phyloP scores from a whole-genome alignment of 2,329 filamentous ascomycete species.

The Ophiostoma perfectum region DNA sequence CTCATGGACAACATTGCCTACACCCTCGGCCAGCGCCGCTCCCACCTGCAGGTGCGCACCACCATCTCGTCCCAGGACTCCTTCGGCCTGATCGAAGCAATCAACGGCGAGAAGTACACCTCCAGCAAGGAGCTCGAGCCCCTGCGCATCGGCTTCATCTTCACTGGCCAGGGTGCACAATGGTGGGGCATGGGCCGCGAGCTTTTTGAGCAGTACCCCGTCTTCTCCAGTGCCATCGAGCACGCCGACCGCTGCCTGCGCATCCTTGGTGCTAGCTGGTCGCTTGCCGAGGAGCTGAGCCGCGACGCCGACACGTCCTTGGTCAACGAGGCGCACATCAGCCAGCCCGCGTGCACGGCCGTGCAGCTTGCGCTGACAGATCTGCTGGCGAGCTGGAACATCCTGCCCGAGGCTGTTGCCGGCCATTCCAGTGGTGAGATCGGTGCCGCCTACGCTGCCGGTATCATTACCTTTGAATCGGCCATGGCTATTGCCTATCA shows the following conservation, averaged over 20 bases:
- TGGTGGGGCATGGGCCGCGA: slow-evolving; percentile 33
- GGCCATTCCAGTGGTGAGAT: slow-evolving; percentile 44
- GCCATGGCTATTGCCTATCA: slow-evolving; percentile 40
- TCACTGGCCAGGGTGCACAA: slow-evolving; percentile 25
- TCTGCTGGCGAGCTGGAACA: slow-evolving; percentile 29
- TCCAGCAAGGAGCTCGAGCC: slow-evolving; percentile 19
- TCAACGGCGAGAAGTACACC: slow-evolving; percentile 16
- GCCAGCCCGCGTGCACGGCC: slow-evolving; percentile 50
- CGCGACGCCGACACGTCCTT: slow-evolving; percentile 19
- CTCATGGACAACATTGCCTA: slow-evolving; percentile 31
- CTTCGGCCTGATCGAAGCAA: slow-evolving; percentile 31
- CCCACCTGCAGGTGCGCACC: slow-evolving; percentile 25
- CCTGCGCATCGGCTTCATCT: slow-evolving; percentile 21
- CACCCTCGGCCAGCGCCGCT: slow-evolving; percentile 33
- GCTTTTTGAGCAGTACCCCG: slow-evolving; percentile 25
- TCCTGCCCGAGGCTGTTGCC: slow-evolving; percentile 33
- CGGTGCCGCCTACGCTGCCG: slow-evolving; percentile 41
- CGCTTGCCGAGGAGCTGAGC: slow-evolving; percentile 22
- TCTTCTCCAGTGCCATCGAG: slow-evolving; percentile 15
- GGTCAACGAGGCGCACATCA: slow-evolving; percentile 35
- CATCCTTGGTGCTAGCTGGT: slow-evolving; percentile 23
- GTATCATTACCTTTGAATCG: slow-evolving; percentile 33
- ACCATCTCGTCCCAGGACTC: slow-evolving; percentile 20
- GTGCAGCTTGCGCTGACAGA: slow-evolving; percentile 44
- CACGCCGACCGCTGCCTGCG: slow-evolving; percentile 22